Percentiles rank a stretch among this genome's conserved stretches.
These are phyloP conservation scores for Epichloe amarillans DNA, from an alignment of 2,329 filamentous ascomycete genomes.

Conservation along the genomic window DNA sequence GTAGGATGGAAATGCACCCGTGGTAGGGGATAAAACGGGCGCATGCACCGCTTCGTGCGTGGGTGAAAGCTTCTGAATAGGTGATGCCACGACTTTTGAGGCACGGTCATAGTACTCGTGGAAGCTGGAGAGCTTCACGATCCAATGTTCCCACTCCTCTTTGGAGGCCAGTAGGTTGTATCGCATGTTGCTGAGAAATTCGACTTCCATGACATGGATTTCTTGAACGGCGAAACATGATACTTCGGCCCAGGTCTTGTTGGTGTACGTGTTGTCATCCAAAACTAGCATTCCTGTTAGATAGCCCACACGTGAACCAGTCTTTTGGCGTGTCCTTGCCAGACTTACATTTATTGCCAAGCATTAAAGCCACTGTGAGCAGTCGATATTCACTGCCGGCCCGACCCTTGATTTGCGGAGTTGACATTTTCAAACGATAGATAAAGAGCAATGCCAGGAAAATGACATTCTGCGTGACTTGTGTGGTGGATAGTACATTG, in stretches of 20 bases:
- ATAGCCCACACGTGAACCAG: not conserved
- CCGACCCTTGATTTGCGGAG: conserved; percentile 79
- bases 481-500: conserved; percentile 80
- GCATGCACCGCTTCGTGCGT: conserved; percentile 27
- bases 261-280: conserved; percentile 98
- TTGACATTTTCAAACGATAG: conserved; percentile 81
- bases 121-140: conserved; percentile 69
- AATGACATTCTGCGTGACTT: conserved; percentile 93
- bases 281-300: conserved; percentile 44
- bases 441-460: conserved; percentile 83
- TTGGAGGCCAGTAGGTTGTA: conserved; percentile 84
- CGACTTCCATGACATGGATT: conserved; percentile 99
- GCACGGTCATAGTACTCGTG: conserved; percentile 70
- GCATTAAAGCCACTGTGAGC: conserved; percentile 88
- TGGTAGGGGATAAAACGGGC: conserved; percentile 37
- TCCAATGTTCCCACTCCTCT: conserved; percentile 78
- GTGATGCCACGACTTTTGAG: conserved; percentile 29
- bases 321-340: not conserved
- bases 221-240: conserved; percentile 87
- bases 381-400: conserved; percentile 87
- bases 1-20: conserved; percentile 19
- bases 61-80: conserved; percentile 28
- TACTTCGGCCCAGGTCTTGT: conserved; percentile 98
- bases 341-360: conserved; percentile 82
- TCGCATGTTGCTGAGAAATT: conserved; percentile 96